Conservation (phyloP, 495 filamentous ascomycete species). For the Tetracladium marchalianum region DNA sequence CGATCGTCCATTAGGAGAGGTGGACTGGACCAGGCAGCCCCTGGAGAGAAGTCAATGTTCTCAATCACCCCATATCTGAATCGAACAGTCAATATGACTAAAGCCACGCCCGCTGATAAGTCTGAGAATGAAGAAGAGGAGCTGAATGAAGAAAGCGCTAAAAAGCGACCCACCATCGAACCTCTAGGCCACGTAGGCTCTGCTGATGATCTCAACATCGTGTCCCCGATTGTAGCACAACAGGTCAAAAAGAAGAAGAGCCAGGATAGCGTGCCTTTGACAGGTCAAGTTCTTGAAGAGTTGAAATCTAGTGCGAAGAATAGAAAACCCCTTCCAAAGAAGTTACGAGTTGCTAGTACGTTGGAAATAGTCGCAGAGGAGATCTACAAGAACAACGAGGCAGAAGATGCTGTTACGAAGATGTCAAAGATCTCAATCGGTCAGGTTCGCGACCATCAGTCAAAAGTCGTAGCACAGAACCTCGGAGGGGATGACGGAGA, state of each 20-base stretch:
- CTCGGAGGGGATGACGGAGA: slow-evolving; percentile 27
- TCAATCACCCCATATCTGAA: slow-evolving; percentile 90
- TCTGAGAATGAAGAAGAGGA: neutral
- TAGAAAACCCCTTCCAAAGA: slow-evolving; percentile 8
- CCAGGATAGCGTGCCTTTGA: neutral
- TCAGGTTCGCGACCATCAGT: neutral
- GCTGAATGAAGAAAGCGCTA: neutral
- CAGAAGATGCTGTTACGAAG: neutral
- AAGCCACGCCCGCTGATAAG: slow-evolving; percentile 26
- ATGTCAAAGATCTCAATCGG: neutral
- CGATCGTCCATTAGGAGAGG: slow-evolving; percentile 34
- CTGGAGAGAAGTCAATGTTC: slow-evolving; percentile 81
- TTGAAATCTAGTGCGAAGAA: slow-evolving; percentile 3
- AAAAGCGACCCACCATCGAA: neutral
- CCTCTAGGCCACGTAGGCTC: neutral
- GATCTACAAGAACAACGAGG: slow-evolving; percentile 9
- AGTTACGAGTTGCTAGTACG: slow-evolving; percentile 2
- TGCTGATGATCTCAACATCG: neutral
- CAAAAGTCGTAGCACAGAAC: slow-evolving; percentile 1
- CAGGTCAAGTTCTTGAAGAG: slow-evolving; percentile 8
- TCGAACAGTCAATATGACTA: slow-evolving; percentile 51
- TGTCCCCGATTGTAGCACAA: neutral
- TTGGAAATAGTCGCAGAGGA: slow-evolving; percentile 18
- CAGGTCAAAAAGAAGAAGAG: slow-evolving; percentile 6
- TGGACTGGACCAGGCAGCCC: slow-evolving; percentile 39